Evolutionary conservation across 805 yeast species (phyloP).

Genomic region (Nakazawaea ishiwadae): DNA sequence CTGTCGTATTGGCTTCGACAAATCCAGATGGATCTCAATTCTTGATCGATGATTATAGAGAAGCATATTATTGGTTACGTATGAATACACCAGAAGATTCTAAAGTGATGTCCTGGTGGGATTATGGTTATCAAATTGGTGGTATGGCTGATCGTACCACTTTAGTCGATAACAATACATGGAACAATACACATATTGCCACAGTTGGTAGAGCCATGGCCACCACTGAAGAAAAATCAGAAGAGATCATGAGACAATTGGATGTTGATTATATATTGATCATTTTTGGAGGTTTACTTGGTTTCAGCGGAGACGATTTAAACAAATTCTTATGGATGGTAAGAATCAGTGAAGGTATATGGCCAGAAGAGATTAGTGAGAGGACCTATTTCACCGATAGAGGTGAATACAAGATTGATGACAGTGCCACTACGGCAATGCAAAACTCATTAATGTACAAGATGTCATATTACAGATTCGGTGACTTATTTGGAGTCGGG

Average conservation of each 20-base stretch:
- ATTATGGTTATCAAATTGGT: slow-evolving; percentile 98
- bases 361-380: slow-evolving; percentile 98
- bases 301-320: slow-evolving; percentile 93
- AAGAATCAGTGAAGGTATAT: slow-evolving; percentile 95
- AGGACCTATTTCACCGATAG: slow-evolving; percentile 73
- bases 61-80: slow-evolving; percentile 97
- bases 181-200: slow-evolving; percentile 99
- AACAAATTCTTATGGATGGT: slow-evolving; percentile 99
- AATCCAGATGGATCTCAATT: slow-evolving; percentile 80
- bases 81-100: slow-evolving; percentile 98
- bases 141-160: slow-evolving; percentile 99
- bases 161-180: slow-evolving; percentile 95
- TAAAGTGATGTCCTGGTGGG: slow-evolving; percentile 99
- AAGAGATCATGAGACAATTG: slow-evolving; percentile 80
- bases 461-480: slow-evolving; percentile 85
- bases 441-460: slow-evolving; percentile 89
- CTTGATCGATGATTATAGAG: slow-evolving; percentile 94
- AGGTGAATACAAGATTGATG: slow-evolving; percentile 89
- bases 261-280: slow-evolving; percentile 94
- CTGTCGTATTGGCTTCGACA: slow-evolving; percentile 85
- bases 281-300: slow-evolving; percentile 90
- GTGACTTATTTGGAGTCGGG: slow-evolving; percentile 55
- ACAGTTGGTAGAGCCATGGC: slow-evolving; percentile 99
- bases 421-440: slow-evolving; percentile 79
- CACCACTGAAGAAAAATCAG: slow-evolving; percentile 80